Base-by-base conservation (phyloP, 2,329 filamentous ascomycete species). In the Cryphonectria parasitica region DNA sequence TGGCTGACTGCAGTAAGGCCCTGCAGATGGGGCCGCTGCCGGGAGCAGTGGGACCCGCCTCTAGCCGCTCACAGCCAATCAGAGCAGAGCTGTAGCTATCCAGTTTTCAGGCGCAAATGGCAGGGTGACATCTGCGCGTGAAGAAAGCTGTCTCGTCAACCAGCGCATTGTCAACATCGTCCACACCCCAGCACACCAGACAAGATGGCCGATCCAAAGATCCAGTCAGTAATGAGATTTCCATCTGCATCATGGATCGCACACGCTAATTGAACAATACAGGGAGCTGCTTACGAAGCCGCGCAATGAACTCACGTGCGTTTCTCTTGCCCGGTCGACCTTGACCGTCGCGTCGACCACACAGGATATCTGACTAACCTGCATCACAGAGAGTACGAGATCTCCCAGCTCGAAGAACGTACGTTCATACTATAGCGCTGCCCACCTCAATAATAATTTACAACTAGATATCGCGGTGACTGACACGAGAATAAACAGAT, bases 211-310 rank as follows among this genome's bases (percentile, higher is more conserved):
- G 89, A 91, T 81, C 82, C 88, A 75, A 92, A 93, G 84, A 92
- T 93, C 70, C 90, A 92, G 91, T 93, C 82, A 75, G 88, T 80
- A 69, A 25, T 22, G n/a, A n/a, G 58, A 68, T 61, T 1, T 28
- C 56, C 22, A 28, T 70, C 64, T 61, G 64, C 61, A 68, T 36
- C 41, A 36, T 25, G 43, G 43, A 49, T 8, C 8, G 71, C 43
- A 72, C 71, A 69, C 25, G n/a, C 70, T 67, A 28, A 41, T 66
- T 62, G 54, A 73, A 73, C 56, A 83, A 75, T 25, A 64, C 80
- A 97, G 94, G 83, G 94, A 97, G 82, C 90, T 97, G 78, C 89
- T 97, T 75, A 91, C 89, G 81, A 97, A 97, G 88, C 91, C 93
- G 75, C 93, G 94, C 83, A 90, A 87, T 78, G 95, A 98, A 80